Evolutionary conservation across 1,139 yeast genomes (phyloP), one percentile per base, ranked within the genome.

Genomic region (Hyphopichia burtonii): DNA sequence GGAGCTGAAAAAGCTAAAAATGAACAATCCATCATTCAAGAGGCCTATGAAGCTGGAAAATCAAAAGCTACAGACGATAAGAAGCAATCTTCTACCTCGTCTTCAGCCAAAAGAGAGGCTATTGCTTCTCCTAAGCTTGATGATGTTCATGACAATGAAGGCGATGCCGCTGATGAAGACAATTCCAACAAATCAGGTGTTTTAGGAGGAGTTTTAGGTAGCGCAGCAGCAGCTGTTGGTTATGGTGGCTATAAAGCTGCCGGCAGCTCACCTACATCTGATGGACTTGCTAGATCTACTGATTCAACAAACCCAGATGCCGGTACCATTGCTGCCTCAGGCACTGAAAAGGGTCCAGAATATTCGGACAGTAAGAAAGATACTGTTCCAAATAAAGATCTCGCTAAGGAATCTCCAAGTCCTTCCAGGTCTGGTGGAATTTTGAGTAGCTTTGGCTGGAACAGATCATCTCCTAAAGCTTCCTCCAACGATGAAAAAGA

Each of bases 41-140:
- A 54, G 31, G 47, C 57, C 19, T 47, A 52, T 31, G 46, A 48
- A 20, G 56, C 55, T 4, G 56, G 56, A 3, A 41, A 41, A 28
- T 28, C 42, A 12, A 50, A 48, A 42, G 49, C 45, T 20, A 15
- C 33, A 15, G 23, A 22, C n/a, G 41, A 40, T 12, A 20, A 19
- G 18, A 14, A 14, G 9, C 3, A 14, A 4, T 11, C 32, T 11
- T 22, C 40, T 12, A 22, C 23, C 23, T 25, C 28, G 11, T 7
- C 12, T 12, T 4, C 31, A 11, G 15, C 14, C 6, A 15, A 27
- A 11, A 11, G 20, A 14, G 28, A 22, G 10, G 16, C 30, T 16
- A 25, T 36, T 16, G 27, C 35, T 16, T 40, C 39, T 10, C 42
- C 41, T 10, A 33, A 36, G 23, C 40, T 36, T 16, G 39, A 30